phyloP scores from a whole-genome alignment of 2,329 filamentous ascomycete species.

The Talaromyces sp. region DNA sequence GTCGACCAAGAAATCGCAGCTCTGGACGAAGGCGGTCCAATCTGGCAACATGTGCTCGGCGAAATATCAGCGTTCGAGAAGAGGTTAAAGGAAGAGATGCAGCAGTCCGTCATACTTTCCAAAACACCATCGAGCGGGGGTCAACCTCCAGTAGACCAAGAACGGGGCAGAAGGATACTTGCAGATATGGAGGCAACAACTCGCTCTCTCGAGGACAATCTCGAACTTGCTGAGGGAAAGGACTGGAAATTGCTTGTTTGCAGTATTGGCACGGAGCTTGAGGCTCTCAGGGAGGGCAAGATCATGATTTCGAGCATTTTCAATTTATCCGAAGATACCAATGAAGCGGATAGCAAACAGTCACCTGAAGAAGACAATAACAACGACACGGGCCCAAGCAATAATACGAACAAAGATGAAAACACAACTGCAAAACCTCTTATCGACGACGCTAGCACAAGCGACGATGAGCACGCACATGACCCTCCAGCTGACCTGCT shows the following conservation, averaged over 20 bases:
- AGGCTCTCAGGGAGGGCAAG: constrained; percentile 44
- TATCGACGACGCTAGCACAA: neutral
- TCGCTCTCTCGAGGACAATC: constrained; percentile 43
- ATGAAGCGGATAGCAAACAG: neutral
- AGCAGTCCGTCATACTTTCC: constrained; percentile 20
- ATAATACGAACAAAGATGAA: neutral
- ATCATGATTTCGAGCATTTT: constrained; percentile 31
- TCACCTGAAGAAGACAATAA: neutral
- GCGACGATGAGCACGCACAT: constrained; percentile 23
- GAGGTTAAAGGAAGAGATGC: constrained; percentile 27
- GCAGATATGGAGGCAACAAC: constrained; percentile 44
- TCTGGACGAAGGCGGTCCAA: constrained; percentile 52
- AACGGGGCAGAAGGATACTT: constrained; percentile 29
- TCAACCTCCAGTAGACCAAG: constrained; percentile 17
- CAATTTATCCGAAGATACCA: constrained; percentile 18
- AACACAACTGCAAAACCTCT: neutral
- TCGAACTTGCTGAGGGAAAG: constrained; percentile 47
- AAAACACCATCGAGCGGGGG: constrained; percentile 16
- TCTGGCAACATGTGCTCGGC: constrained; percentile 54
- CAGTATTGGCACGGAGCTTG: constrained; percentile 58
- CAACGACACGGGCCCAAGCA: neutral
- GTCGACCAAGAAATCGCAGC: constrained; percentile 52
- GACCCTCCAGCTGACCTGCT: constrained; percentile 34
- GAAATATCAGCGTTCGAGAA: constrained; percentile 50
- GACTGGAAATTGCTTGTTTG: constrained; percentile 59